Percentiles rank a stretch among this genome's conserved stretches.
Evolutionary conservation across 306 rosid genomes (phyloP).

Genomic region (Bauhinia variegata): DNA sequence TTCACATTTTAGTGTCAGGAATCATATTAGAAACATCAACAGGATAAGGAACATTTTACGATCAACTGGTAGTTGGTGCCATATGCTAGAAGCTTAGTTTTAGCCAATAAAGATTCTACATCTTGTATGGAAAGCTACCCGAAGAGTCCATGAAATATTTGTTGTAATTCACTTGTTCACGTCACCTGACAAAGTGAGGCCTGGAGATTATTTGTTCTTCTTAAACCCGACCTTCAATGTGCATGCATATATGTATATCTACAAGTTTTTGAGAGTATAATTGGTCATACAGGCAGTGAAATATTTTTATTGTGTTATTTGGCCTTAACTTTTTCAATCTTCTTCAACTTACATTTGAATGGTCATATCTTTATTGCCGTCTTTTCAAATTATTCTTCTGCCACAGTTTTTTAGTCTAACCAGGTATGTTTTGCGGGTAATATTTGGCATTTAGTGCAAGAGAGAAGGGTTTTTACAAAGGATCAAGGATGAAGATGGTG

Average conservation of each 20-base stretch:
- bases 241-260: no score
- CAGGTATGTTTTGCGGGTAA: slow-evolving; percentile 23
- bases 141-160: neutral
- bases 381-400: no score
- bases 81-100: neutral
- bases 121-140: neutral
- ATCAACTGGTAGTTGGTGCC: neutral
- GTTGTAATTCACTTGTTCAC: no score
- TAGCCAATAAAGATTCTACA: no score
- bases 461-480: slow-evolving; percentile 96
- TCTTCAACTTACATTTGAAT: no score
- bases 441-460: slow-evolving; percentile 73
- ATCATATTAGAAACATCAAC: neutral
- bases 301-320: neutral
- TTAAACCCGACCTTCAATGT: slow-evolving; percentile 11
- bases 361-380: no score
- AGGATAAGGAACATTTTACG: neutral
- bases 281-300: no score
- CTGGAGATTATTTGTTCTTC: no score
- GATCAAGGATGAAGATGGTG: slow-evolving; percentile 97
- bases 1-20: slow-evolving; percentile 4
- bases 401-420: slow-evolving; percentile 23
- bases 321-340: neutral
- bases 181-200: no score
- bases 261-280: no score